Evolutionary conservation across 495 filamentous ascomycete genomes (phyloP).

Genomic region (Friedmanniomyces simplex): DNA sequence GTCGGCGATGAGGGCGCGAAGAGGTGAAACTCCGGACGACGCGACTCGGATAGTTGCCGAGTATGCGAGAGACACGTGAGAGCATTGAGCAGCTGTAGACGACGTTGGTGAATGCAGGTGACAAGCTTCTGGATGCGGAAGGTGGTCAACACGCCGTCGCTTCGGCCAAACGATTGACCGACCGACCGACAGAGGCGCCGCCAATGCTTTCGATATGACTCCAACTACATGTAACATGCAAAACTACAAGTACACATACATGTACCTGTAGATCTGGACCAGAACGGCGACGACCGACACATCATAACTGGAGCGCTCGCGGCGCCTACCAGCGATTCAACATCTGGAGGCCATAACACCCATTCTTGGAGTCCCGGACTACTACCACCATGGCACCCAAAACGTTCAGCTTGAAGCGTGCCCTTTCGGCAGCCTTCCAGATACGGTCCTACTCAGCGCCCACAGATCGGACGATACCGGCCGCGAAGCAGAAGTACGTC

Average conservation of each 20-base stretch:
- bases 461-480: slow-evolving; percentile 28
- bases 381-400: slow-evolving; percentile 10
- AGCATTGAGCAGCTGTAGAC: not conserved
- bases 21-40: not conserved
- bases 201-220: no score
- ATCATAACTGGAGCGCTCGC: no score
- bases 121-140: no score
- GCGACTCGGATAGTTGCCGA: not conserved
- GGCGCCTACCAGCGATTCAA: no score
- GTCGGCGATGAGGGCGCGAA: not conserved
- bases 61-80: not conserved
- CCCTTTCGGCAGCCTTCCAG: slow-evolving; percentile 12
- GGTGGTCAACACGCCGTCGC: no score
- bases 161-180: not conserved
- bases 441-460: slow-evolving; percentile 32
- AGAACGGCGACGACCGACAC: no score
- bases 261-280: no score
- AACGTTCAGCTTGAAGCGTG: slow-evolving; percentile 2
- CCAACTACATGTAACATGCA: no score
- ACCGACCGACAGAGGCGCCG: no score
- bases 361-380: no score
- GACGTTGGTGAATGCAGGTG: not conserved
- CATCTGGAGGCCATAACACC: no score
- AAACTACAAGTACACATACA: no score
- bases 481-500: slow-evolving; percentile 64